Conservation (phyloP, 2,329 filamentous ascomycete genomes). For the Curvularia sp. region DNA sequence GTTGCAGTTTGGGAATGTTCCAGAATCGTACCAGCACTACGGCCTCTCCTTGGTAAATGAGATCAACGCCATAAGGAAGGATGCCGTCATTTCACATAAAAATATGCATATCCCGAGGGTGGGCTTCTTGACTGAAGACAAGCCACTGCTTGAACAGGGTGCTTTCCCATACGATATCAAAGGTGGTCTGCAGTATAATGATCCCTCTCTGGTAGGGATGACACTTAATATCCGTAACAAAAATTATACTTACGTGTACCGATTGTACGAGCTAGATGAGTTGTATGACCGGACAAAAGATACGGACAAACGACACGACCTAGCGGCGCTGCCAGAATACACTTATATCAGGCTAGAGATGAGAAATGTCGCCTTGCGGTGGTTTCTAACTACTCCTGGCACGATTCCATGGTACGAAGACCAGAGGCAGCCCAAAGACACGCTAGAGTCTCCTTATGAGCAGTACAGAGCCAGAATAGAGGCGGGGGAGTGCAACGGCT, state of each 20-base stretch:
- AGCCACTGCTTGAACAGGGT: constrained; percentile 56
- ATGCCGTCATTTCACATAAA: constrained; percentile 43
- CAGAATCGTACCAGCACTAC: constrained; percentile 54
- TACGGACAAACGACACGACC: constrained; percentile 49
- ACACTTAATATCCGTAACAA: constrained; percentile 50
- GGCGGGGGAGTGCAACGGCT: too few relatives aligned
- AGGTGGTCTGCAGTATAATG: constrained; percentile 55
- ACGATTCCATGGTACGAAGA: not conserved
- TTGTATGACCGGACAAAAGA: constrained; percentile 51
- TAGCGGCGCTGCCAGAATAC: constrained; percentile 38
- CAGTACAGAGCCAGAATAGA: not conserved
- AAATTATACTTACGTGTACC: constrained; percentile 56
- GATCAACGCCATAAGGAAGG: not conserved
- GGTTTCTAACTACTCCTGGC: not conserved
- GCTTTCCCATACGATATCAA: constrained; percentile 59
- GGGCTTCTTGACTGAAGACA: constrained; percentile 56
- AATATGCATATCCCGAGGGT: constrained; percentile 56
- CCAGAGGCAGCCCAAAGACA: not conserved
- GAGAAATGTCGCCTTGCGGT: not conserved
- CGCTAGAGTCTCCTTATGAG: not conserved
- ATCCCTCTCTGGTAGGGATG: constrained; percentile 55
- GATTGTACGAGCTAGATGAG: constrained; percentile 57
- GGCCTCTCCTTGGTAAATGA: constrained; percentile 47
- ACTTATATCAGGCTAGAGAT: not conserved
- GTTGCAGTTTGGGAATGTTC: constrained; percentile 51